Percentiles rank a stretch among this genome's conserved stretches.
phyloP scores from a whole-genome alignment of 768 basidiomycete genomes.

The Phallus indusiatus region DNA sequence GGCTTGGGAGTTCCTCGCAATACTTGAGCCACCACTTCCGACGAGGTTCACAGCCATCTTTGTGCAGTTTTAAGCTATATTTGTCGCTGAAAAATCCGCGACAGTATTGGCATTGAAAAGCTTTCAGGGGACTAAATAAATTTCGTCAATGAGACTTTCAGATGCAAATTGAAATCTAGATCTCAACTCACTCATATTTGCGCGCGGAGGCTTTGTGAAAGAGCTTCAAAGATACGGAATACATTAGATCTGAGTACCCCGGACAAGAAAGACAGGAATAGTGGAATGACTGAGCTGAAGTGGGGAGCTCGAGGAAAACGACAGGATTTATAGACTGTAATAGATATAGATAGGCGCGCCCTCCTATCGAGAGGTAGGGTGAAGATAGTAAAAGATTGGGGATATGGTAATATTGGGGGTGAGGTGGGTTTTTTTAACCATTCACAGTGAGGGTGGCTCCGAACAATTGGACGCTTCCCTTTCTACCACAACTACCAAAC shows the following conservation, averaged over 20 bases:
- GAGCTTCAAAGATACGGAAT: background rate
- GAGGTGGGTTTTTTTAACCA: too few species aligned
- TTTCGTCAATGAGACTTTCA: background rate
- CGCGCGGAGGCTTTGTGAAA: background rate
- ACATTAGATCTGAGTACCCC: background rate
- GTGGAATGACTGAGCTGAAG: background rate
- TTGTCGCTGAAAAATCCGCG: background rate
- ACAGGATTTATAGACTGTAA: background rate
- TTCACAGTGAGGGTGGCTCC: too few species aligned
- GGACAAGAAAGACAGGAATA: background rate
- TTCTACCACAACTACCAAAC: too few species aligned
- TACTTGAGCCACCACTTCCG: conserved; percentile 7
- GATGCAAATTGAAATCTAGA: background rate
- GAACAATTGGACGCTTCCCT: too few species aligned
- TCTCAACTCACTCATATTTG: background rate
- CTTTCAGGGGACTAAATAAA: background rate
- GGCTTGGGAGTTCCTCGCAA: conserved; percentile 7
- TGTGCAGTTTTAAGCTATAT: background rate
- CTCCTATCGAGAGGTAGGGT: too few species aligned
- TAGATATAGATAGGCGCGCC: too few species aligned
- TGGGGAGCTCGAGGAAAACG: background rate
- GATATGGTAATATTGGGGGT: too few species aligned
- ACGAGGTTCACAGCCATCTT: conserved; percentile 8
- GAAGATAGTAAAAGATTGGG: too few species aligned
- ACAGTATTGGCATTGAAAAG: conserved; percentile 7